A percentile compares a stretch with the other conserved stretches of the same genome.
These are phyloP conservation scores for Chlorella vulgaris DNA, from an alignment of 139 green algal genomes.

Conservation along the genomic window DNA sequence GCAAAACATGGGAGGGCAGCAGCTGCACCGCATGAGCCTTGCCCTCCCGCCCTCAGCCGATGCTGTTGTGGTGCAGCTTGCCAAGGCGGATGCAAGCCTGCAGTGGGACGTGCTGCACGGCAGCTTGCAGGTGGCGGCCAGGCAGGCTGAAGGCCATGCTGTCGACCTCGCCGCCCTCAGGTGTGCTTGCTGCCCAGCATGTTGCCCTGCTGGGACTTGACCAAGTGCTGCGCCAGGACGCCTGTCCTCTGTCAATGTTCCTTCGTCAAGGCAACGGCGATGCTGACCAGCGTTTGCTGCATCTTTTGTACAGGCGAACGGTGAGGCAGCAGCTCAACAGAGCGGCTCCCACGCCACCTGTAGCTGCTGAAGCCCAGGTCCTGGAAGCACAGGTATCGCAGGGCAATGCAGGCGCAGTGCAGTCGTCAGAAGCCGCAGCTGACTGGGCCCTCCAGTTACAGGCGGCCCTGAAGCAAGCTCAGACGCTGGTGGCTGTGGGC, in stretches of 20 bases:
- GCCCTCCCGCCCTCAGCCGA: not conserved
- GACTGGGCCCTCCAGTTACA: too few relatives aligned
- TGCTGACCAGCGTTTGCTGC: too few relatives aligned
- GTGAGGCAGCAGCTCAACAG: conserved; percentile 9
- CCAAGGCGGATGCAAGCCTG: not conserved
- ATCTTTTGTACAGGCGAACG: conserved; percentile 3
- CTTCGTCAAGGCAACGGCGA: too few relatives aligned
- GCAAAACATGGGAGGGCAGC: not conserved
- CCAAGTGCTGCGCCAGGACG: not conserved
- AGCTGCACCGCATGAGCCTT: not conserved
- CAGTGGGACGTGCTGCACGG: conserved; percentile 6
- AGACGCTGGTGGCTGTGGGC: not conserved
- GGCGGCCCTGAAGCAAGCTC: not conserved
- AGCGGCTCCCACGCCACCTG: not conserved
- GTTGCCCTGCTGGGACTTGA: not conserved
- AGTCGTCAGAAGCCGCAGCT: not conserved
- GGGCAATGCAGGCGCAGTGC: too few relatives aligned
- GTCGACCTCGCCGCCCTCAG: not conserved
- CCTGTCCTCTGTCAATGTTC: too few relatives aligned
- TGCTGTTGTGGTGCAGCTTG: conserved; percentile 2
- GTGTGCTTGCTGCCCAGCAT: not conserved
- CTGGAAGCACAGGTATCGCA: not conserved
- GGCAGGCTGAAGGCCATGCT: too few relatives aligned
- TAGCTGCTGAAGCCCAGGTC: not conserved
- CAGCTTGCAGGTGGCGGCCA: not conserved